phyloP scores from a whole-genome alignment of 106 monocot genomes.

The Acorus calamus region DNA sequence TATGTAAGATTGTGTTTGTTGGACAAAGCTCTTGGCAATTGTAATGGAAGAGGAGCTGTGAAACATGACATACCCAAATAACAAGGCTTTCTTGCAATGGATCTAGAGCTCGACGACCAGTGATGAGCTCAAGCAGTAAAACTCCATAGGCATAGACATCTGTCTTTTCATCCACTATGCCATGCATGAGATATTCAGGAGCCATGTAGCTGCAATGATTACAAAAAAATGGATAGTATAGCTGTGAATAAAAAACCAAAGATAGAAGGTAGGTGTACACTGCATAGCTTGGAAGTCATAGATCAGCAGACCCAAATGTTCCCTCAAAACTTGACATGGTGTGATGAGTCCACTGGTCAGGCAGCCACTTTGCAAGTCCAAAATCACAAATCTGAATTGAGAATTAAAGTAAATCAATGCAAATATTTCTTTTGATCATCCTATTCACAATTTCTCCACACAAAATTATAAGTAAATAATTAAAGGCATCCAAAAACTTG shows the following conservation, averaged over 20 bases:
- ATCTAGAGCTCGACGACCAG: conserved; percentile 55
- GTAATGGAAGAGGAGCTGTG: neutral
- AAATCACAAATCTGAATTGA: conserved; percentile 54
- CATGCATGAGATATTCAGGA: conserved; percentile 80
- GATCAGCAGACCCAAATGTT: conserved; percentile 77
- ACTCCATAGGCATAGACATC: conserved; percentile 67
- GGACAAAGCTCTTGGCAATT: neutral
- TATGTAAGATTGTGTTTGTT: neutral
- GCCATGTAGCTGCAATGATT: conserved; percentile 45
- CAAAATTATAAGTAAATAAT: too few relatives aligned
- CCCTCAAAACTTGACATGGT: conserved; percentile 59
- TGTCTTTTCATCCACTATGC: conserved; percentile 69
- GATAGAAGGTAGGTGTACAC: neutral
- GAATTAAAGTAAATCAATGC: neutral
- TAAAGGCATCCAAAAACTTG: too few relatives aligned
- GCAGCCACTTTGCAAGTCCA: conserved; percentile 73
- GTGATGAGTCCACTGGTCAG: conserved; percentile 66
- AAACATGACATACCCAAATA: conserved; percentile 37
- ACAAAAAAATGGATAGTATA: too few relatives aligned
- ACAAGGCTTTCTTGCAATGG: conserved; percentile 45
- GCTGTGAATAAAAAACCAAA: neutral
- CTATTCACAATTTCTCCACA: neutral
- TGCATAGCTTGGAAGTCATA: neutral
- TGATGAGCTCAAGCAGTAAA: conserved; percentile 55
- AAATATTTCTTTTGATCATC: neutral